These are phyloP conservation scores for Rhynchospora tenuis DNA, from an alignment of 176 grass and related monocot species.

Conservation along the genomic window DNA sequence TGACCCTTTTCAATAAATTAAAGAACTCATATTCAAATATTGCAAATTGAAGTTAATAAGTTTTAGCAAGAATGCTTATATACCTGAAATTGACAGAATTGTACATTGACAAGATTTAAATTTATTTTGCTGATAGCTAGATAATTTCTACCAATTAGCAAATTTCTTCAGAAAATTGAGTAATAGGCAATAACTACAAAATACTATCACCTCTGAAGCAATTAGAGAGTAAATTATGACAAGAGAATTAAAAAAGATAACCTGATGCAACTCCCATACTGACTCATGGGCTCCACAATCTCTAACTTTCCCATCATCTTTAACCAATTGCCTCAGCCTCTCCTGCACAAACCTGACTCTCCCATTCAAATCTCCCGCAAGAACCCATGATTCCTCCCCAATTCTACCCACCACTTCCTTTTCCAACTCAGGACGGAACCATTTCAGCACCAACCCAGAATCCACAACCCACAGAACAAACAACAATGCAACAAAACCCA, in stretches of 20 bases:
- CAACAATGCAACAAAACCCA: conserved; percentile 10
- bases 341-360: conserved; percentile 40
- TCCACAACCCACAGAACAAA: conserved; percentile 51
- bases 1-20: not conserved
- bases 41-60: not conserved
- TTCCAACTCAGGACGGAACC: conserved; percentile 45
- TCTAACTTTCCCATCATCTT: conserved; percentile 13
- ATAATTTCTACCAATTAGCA: not conserved
- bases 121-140: not conserved
- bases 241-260: too few relatives aligned
- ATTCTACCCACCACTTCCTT: conserved; percentile 28
- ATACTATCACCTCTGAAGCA: not conserved
- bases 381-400: conserved; percentile 36
- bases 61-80: not conserved
- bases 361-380: conserved; percentile 24
- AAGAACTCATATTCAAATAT: not conserved
- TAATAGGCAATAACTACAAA: not conserved
- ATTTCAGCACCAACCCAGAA: conserved; percentile 39
- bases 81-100: not conserved
- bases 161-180: not conserved
- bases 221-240: too few relatives aligned
- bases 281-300: conserved; percentile 60
- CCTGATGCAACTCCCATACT: conserved; percentile 67
- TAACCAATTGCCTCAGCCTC: conserved; percentile 26
- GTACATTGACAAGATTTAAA: not conserved